Conservation (phyloP, 2,329 filamentous ascomycete genomes). For the Claviceps spartinae region DNA sequence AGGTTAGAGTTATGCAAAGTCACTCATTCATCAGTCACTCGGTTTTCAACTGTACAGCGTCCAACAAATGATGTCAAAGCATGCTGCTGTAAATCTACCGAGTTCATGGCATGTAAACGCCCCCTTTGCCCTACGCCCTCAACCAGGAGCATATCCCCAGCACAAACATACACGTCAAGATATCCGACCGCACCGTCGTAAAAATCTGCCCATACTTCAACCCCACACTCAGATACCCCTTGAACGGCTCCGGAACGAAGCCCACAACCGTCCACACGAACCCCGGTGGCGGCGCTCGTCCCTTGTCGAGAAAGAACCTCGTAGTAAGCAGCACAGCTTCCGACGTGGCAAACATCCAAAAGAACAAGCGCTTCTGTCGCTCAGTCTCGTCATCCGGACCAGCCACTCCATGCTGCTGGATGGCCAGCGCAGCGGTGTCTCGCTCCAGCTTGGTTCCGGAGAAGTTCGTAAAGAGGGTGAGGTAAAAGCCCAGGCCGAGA, state of each 20-base stretch:
- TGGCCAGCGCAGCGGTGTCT: slow-evolving; percentile 24
- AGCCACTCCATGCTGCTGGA: slow-evolving; percentile 11
- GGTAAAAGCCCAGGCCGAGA: slow-evolving; percentile 55
- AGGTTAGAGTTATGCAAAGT: no score
- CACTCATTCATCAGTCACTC: no score
- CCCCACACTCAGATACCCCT: slow-evolving; percentile 45
- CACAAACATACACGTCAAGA: slow-evolving; percentile 66
- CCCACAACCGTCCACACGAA: slow-evolving; percentile 49
- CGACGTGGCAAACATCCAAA: slow-evolving; percentile 68
- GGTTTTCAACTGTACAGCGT: no score
- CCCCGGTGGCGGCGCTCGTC: slow-evolving; percentile 41
- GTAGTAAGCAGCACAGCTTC: slow-evolving; percentile 61
- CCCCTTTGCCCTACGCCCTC: slow-evolving; percentile 11
- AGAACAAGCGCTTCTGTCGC: slow-evolving; percentile 35
- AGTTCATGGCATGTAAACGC: no score
- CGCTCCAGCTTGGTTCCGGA: slow-evolving; percentile 51
- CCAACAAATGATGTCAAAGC: no score
- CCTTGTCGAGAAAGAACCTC: slow-evolving; percentile 56
- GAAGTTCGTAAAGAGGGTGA: slow-evolving; percentile 54
- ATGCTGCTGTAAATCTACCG: no score
- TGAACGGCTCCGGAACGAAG: slow-evolving; percentile 52
- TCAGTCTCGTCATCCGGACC: slow-evolving; percentile 16
- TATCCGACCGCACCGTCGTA: slow-evolving; percentile 56
- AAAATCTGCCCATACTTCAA: slow-evolving; percentile 59
- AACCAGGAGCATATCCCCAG: slow-evolving; percentile 44